These are phyloP conservation scores for Colletotrichum chlorophyti DNA, from an alignment of 2,329 filamentous ascomycete genomes.

Conservation along the genomic window DNA sequence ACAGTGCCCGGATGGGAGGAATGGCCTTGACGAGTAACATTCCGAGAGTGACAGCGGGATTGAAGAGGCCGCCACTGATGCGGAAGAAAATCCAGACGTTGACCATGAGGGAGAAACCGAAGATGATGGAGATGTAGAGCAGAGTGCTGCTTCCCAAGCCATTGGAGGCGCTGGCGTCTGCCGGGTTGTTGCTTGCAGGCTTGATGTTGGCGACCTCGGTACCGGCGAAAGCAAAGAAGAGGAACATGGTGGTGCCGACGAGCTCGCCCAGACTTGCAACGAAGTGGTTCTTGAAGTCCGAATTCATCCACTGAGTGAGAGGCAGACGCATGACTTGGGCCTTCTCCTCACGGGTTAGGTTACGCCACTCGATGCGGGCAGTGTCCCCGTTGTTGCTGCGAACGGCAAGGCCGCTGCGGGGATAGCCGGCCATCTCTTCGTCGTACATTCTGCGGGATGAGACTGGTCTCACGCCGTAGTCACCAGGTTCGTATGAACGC, in stretches of 20 bases:
- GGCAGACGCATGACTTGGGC: constrained; percentile 51
- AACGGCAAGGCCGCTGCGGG: constrained; percentile 5
- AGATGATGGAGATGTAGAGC: constrained; percentile 48
- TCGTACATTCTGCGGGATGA: constrained; percentile 26
- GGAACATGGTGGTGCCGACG: constrained; percentile 49
- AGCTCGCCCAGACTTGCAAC: constrained; percentile 46
- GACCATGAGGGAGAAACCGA: constrained; percentile 51
- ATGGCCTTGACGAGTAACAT: constrained; percentile 59
- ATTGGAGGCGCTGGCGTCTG: constrained; percentile 41
- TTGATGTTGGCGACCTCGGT: constrained; percentile 48
- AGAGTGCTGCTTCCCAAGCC: constrained; percentile 51
- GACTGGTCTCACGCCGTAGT: constrained; percentile 19
- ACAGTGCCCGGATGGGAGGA: constrained; percentile 48
- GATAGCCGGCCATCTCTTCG: constrained; percentile 26
- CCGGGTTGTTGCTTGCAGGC: constrained; percentile 34
- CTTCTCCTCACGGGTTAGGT: constrained; percentile 46
- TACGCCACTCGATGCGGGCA: constrained; percentile 44
- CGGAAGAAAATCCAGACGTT: constrained; percentile 57
- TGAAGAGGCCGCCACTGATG: constrained; percentile 47
- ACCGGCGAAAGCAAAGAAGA: constrained; percentile 51
- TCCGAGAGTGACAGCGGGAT: constrained; percentile 53
- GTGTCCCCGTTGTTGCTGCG: constrained; percentile 27
- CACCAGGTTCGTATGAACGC: constrained; percentile 17
- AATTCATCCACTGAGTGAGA: constrained; percentile 55
- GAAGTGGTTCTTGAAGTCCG: constrained; percentile 51